Evolutionary conservation across 495 filamentous ascomycete genomes (phyloP), one percentile per base, ranked within the genome.

Genomic region (Glarea lozoyensis): DNA sequence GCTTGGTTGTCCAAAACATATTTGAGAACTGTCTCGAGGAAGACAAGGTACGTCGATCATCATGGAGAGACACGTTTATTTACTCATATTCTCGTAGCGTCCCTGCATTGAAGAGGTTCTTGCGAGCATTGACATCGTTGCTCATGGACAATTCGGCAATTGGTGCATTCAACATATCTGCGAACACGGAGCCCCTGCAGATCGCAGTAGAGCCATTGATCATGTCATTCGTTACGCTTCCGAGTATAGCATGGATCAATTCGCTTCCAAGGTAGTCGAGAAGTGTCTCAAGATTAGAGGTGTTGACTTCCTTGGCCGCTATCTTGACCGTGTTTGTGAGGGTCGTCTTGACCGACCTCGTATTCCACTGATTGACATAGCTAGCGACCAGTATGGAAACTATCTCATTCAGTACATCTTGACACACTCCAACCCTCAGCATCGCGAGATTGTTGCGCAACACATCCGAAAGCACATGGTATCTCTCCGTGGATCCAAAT

Each of bases 151-250:
- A 57, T 98, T 97, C 59, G 92, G 92, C 37, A 98, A 98, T 57
- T 98, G 92, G 92, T 98, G 92, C 64, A 97, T 98, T 53, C 92
- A 98, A 62, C 92, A 98, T 63, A 88, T 98, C 58, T 98, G 92
- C 65, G 92, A 98, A 59, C 93, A 98, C 60, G 93, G 92, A 27
- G 80, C 83, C 46, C 86, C 89, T 20, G 79, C 80, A 43, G 92
- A 98, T 59, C 88, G 88, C 57, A 93, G 80, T 63, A 80, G 87
- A 50, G 92, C 92, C 19, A 81, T 95, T 53, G 93, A 97, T 55
- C 90, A 95, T 61, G 87, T 97, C 48, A 80, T 97, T 50, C 82
- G 80, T 49, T 89, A 86, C 67, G 83, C 88, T 18, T 82, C 86
- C 19, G 88, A 96, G 61, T 98, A 97, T 64, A 96, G 89, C 65